phyloP scores from a whole-genome alignment of 2,329 filamentous ascomycete species.

The Aspergillus spinulosporus region DNA sequence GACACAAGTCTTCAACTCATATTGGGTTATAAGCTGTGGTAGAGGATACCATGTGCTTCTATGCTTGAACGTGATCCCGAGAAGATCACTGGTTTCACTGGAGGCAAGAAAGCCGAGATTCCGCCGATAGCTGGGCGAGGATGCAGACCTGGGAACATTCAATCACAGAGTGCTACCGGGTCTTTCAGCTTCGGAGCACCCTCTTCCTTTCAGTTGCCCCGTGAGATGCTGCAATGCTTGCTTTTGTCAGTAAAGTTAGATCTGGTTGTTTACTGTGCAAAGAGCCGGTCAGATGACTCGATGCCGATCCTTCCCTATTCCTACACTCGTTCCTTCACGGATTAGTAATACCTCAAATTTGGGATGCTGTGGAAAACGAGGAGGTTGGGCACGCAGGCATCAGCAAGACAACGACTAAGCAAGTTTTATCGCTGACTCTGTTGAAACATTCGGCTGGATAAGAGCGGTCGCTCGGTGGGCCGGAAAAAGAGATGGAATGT shows the following conservation, averaged over 20 bases:
- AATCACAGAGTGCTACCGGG: no score
- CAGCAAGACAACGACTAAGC: neutral
- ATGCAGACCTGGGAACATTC: no score
- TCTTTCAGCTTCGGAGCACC: neutral
- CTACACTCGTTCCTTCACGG: no score
- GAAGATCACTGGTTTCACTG: neutral
- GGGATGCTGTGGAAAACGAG: no score
- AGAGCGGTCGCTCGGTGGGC: neutral
- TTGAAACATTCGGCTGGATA: neutral
- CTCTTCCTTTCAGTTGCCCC: neutral
- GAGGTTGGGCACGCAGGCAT: neutral
- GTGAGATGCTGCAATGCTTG: neutral
- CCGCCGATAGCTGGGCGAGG: neutral
- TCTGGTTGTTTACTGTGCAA: neutral
- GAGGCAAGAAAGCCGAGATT: conserved; percentile 2
- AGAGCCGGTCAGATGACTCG: neutral
- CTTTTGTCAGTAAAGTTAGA: neutral
- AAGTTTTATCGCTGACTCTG: neutral
- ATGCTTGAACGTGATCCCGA: no score
- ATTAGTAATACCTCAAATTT: no score
- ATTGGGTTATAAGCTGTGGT: no score
- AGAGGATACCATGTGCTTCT: no score
- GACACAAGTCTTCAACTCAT: no score
- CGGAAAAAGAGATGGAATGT: conserved; percentile 2
- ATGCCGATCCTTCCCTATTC: neutral